Evolutionary conservation across 306 rosid genomes (phyloP).

Genomic region (Benincasa hispida): DNA sequence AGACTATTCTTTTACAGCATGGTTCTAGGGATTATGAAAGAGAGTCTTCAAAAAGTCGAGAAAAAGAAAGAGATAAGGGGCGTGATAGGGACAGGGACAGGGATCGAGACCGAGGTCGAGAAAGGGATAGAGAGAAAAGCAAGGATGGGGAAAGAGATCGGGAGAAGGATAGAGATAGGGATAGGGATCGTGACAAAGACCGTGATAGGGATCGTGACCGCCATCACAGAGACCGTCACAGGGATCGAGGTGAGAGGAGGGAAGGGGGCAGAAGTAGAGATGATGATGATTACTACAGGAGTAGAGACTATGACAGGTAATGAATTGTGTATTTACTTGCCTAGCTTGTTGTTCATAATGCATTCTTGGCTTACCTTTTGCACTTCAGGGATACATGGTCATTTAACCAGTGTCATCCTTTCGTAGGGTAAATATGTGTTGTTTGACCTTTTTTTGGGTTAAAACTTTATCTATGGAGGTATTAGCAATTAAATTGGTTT

Average conservation of each 20-base stretch:
- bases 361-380: neutral
- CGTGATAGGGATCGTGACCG: constrained; percentile 42
- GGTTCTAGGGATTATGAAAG: constrained; percentile 76
- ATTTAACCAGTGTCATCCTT: neutral
- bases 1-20: constrained; percentile 30
- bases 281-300: constrained; percentile 50
- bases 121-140: constrained; percentile 14
- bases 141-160: constrained; percentile 34
- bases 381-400: neutral
- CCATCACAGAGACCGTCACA: constrained; percentile 34
- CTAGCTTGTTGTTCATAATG: neutral
- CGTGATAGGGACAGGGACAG: constrained; percentile 29
- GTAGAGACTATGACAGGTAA: constrained; percentile 72
- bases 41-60: constrained; percentile 78
- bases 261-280: constrained; percentile 72
- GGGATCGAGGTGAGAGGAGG: constrained; percentile 65
- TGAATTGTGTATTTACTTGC: neutral
- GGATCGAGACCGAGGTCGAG: constrained; percentile 23
- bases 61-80: constrained; percentile 78
- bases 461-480: neutral
- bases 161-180: constrained; percentile 37
- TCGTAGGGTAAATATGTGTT: neutral
- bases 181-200: constrained; percentile 43
- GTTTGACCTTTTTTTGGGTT: neutral
- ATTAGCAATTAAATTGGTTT: neutral